Base-by-base conservation (phyloP, 2,329 filamentous ascomycete genomes). In the Anthostomella pinea region DNA sequence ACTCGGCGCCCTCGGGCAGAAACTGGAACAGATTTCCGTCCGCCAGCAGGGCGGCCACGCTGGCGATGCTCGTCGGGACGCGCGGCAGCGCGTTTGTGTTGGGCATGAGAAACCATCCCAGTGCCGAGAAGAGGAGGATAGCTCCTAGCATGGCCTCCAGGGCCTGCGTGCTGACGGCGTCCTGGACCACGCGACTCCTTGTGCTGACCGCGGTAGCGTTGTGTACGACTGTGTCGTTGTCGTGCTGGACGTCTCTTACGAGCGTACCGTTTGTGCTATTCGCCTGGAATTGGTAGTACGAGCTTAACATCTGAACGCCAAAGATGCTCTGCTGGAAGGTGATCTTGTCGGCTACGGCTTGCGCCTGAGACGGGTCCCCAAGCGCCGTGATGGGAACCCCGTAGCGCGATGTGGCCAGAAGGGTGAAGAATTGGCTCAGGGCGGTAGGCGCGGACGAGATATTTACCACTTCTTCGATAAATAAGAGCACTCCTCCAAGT, bases 361-460 rank as follows among this genome's bases (percentile, higher is more conserved):
- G 6, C 21, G 15, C 47, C 11, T 30, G 46, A 19, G 23, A 43
- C 29, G 30, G 33, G 36, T 49, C 42, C 3, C 51, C 51, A 1
- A 67, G 51, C 5, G 38, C 35, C 0, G 31, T 30, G 1, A 53
- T 39, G 1, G 62, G 51, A 4, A 64, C 41, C 8, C 59, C 60
- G 32, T 54, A 60, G 8, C 50, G 56, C 3, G 63, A 66, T 6
- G 54, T 48, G 9, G 58, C 57, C 8, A 66, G 43, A 6, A 54
- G 51, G 2, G 53, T 48, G 43, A 67, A 67, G 48, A 66, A 67
- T 1, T 53, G 30, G 30, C 65, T 60, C 5, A 66, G 46, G 5
- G 59, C 45, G 11, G 57, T 46, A 4, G 46, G 11, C 5, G 23
- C 5, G 11, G 27, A 16, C n/a, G n/a, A n/a, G n/a, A n/a, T n/a